A percentile compares a stretch with the other conserved stretches of the same genome.
Evolutionary conservation across 2,329 filamentous ascomycete genomes (phyloP).

Genomic region (Dothistroma pini): DNA sequence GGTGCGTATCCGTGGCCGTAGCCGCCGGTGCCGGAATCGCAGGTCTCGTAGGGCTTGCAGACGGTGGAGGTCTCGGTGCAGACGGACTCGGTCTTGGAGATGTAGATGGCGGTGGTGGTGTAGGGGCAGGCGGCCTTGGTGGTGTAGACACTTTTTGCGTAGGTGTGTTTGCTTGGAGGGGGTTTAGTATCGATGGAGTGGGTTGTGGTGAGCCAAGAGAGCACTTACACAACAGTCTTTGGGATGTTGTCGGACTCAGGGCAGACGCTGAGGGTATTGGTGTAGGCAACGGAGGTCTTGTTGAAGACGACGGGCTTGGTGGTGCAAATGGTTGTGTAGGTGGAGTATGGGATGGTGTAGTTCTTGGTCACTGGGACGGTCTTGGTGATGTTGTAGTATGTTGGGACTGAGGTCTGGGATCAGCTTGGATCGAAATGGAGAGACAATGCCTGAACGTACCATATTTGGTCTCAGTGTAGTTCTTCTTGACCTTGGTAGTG

Average conservation of each 20-base stretch:
- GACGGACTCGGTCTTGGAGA: conserved; percentile 10
- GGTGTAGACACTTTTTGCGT: conserved; percentile 7
- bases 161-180: conserved; percentile 6
- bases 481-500: conserved; percentile 7
- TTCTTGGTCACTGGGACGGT: conserved; percentile 15
- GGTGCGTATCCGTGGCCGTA: not conserved
- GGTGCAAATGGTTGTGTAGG: conserved; percentile 15
- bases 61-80: conserved; percentile 16
- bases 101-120: conserved; percentile 8
- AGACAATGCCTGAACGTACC: not conserved
- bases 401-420: conserved; percentile 1
- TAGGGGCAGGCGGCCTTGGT: conserved; percentile 14
- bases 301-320: conserved; percentile 14
- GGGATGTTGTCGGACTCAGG: conserved; percentile 10
- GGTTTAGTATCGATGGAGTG: not conserved
- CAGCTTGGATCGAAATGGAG: not conserved
- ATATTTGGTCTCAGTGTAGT: conserved; percentile 11
- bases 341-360: conserved; percentile 16
- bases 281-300: conserved; percentile 12
- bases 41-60: conserved; percentile 8
- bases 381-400: conserved; percentile 17
- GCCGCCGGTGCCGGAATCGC: not conserved
- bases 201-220: not conserved
- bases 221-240: conserved; percentile 11
- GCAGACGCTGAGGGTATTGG: conserved; percentile 8